A percentile compares a stretch with the other conserved stretches of the same genome.
phyloP scores from a whole-genome alignment of 352 stramenopile genomes.

The Phytophthora quininea region DNA sequence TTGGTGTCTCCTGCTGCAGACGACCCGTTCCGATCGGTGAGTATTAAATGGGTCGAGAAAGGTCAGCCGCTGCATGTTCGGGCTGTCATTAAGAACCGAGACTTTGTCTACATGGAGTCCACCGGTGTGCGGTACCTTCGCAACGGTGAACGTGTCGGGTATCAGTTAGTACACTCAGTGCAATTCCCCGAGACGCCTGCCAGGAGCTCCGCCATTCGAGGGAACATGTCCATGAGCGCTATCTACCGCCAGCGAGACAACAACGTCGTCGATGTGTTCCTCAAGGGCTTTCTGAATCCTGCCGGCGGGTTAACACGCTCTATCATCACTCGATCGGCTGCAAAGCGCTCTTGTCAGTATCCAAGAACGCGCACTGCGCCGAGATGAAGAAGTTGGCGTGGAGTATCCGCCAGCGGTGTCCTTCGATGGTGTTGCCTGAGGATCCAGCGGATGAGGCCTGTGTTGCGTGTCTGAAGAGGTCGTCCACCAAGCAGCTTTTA shows the following conservation, averaged over 20 bases:
- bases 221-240: conserved; percentile 52
- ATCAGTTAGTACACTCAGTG: conserved; percentile 59
- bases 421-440: conserved; percentile 12
- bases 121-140: conserved; percentile 39
- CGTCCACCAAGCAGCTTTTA: conserved; percentile 19
- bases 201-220: conserved; percentile 30
- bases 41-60: conserved; percentile 47
- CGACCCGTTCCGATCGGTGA: conserved; percentile 40
- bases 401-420: conserved; percentile 28
- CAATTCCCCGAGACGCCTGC: conserved; percentile 34
- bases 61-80: conserved; percentile 32
- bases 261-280: conserved; percentile 49
- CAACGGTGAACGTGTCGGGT: conserved; percentile 54
- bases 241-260: conserved; percentile 42
- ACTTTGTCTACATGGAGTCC: conserved; percentile 61
- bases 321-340: conserved; percentile 35
- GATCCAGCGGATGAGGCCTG: conserved; percentile 11
- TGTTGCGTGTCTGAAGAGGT: conserved; percentile 28
- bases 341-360: conserved; percentile 33
- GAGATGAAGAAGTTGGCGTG: conserved; percentile 46
- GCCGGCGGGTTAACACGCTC: conserved; percentile 35
- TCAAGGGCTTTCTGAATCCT: conserved; percentile 37
- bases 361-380: conserved; percentile 35
- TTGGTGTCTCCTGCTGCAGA: conserved; percentile 28
- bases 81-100: conserved; percentile 43